Evolutionary conservation across 306 rosid species (phyloP).

Genomic region (Spatholobus suberectus): DNA sequence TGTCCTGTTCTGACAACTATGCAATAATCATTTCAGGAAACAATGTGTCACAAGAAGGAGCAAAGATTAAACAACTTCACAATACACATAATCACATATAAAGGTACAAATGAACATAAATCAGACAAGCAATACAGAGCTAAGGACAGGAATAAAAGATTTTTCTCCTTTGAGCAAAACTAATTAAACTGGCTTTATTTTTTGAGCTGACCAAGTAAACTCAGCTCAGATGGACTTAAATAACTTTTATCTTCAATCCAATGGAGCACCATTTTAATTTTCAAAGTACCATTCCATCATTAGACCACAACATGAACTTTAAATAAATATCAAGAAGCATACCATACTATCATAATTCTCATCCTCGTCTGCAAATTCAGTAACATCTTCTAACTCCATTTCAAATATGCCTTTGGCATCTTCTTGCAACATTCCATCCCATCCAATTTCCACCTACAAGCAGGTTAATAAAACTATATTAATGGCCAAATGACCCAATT

Average conservation of each 20-base stretch:
- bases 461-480: constrained; percentile 24
- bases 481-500: background rate
- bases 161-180: background rate
- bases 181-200: background rate
- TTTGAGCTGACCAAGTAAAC: constrained; percentile 20
- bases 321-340: constrained; percentile 38
- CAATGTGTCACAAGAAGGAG: background rate
- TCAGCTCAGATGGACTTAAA: background rate
- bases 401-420: constrained; percentile 79
- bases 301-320: background rate
- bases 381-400: constrained; percentile 72
- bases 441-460: constrained; percentile 78
- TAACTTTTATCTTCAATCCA: background rate
- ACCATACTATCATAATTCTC: constrained; percentile 59
- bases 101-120: background rate
- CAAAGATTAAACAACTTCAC: background rate
- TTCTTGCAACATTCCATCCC: constrained; percentile 69
- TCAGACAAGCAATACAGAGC: background rate
- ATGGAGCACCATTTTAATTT: background rate
- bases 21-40: background rate
- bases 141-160: background rate
- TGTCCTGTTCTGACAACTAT: background rate
- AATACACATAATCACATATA: background rate
- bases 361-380: constrained; percentile 54
- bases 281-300: constrained; percentile 6